Evolutionary conservation across 345 rosid species (phyloP), one percentile per base, ranked within the genome.

Genomic region (Hibiscus trionum): DNA sequence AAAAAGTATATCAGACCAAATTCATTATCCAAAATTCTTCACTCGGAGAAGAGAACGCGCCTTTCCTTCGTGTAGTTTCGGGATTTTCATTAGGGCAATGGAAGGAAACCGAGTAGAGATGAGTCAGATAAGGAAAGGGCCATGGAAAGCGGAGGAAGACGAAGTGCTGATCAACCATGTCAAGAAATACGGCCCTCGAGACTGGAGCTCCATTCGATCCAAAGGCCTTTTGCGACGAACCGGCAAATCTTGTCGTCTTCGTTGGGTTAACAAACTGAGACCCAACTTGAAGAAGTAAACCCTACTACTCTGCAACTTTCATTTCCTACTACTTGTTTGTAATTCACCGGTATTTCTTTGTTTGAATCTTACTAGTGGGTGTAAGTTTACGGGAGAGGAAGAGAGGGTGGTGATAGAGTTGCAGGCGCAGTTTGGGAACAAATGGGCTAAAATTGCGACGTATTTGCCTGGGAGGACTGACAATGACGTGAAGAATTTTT

Each of bases 161-260:
- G 83, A 89, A 68, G 92, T 92, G 2, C 77, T 95, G 1, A 79
- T 85, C 29, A 89, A 80, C 80, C 97, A 89, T 26, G 98, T 95
- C 2, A 86, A 78, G 66, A 80, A 77, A 69, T 85, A 88, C 35
- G 98, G 99, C 9, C 91, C 98, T 58, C 85, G 96, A 12, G 99
- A 92, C 77, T 95, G 98, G 99, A 92, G 98, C 96, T 92, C 97
- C 90, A 89, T 92, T 89, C 96, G 93, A 90, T 89, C 97, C 99
- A 95, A 95, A 86, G 97, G 97, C 27, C 89, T 90, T 60, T 79
- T 92, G 62, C 90, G 81, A 12, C 78, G 99, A 37, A 95, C 96
- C 39, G 97, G 99, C 42, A 90, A 95, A 80, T 92, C 98, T 3
- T 89, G 99, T 60, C 99, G 97, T 66, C 98, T 92, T 76, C 97